A percentile compares a stretch with the other conserved stretches of the same genome.
phyloP scores from a whole-genome alignment of 345 rosid species.

The Eutrema heterophyllum region DNA sequence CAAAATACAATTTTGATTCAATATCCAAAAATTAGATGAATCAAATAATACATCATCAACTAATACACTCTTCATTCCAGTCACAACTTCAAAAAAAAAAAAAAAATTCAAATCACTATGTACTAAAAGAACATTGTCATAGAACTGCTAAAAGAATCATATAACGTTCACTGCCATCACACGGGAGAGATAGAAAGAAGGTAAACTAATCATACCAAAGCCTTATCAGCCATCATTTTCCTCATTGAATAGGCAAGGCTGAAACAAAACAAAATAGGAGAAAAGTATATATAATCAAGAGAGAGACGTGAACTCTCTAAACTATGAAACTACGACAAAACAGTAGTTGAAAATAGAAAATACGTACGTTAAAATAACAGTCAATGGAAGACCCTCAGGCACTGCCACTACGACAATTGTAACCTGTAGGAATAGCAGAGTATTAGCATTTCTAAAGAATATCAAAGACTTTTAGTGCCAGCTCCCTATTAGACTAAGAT shows the following conservation, averaged over 20 bases:
- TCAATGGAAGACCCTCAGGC: conserved; percentile 98
- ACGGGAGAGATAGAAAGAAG: neutral
- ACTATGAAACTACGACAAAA: neutral
- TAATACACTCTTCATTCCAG: too few species aligned
- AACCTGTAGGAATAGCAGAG: conserved; percentile 47
- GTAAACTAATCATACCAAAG: conserved; percentile 55
- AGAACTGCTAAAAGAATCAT: too few species aligned
- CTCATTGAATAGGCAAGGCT: conserved; percentile 99
- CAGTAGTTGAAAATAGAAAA: neutral
- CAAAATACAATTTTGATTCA: too few species aligned
- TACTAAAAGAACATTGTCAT: too few species aligned
- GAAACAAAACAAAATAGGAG: neutral
- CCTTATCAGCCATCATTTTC: conserved; percentile 99
- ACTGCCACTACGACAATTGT: conserved; percentile 98
- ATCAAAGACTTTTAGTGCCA: too few species aligned
- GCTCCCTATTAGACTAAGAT: too few species aligned
- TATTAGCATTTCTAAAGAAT: conserved; percentile 9
- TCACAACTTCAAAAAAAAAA: too few species aligned
- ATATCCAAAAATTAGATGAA: too few species aligned
- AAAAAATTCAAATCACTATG: too few species aligned
- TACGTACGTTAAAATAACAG: conserved; percentile 94
- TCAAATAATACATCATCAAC: too few species aligned
- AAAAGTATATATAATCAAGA: conserved; percentile 3
- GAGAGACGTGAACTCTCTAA: neutral
- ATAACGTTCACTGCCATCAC: conserved; percentile 1